Conservation (phyloP, 306 rosid genomes). For the Chamaecrista fasciculata region DNA sequence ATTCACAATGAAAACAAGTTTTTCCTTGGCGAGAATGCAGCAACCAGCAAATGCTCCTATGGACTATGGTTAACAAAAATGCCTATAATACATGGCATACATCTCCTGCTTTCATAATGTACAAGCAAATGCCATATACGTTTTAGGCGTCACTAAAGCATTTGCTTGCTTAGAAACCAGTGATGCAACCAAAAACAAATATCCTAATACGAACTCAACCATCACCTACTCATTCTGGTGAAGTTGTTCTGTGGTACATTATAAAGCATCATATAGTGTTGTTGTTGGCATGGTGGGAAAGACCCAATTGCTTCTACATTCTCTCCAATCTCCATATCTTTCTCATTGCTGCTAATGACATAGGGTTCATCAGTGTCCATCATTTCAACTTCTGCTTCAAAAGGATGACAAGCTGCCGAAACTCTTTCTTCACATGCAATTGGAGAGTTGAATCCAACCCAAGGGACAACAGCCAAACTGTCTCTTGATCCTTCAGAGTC, state of each 20-base stretch:
- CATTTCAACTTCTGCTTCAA: conserved; percentile 39
- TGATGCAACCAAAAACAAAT: not conserved
- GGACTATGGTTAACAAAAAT: no score
- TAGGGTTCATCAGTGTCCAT: conserved; percentile 42
- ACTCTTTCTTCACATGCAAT: conserved; percentile 2
- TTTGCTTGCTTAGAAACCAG: not conserved
- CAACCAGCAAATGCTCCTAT: no score
- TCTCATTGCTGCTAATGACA: not conserved
- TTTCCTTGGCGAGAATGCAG: no score
- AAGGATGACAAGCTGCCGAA: conserved; percentile 20
- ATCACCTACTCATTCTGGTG: conserved; percentile 33
- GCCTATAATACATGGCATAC: no score
- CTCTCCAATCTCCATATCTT: not conserved
- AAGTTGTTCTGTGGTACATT: conserved; percentile 10
- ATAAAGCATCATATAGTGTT: conserved; percentile 21
- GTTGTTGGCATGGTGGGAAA: conserved; percentile 34
- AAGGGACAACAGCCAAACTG: no score
- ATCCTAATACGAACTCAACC: not conserved
- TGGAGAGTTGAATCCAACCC: no score
- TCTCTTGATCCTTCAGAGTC: no score
- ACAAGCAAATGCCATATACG: conserved; percentile 10
- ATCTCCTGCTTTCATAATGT: not conserved
- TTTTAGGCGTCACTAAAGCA: no score
- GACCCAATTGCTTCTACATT: conserved; percentile 17
- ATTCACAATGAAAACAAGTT: no score